Evolutionary conservation across 768 basidiomycete genomes (phyloP), one percentile per base, ranked within the genome.

Genomic region (Solioccasus polychromus): DNA sequence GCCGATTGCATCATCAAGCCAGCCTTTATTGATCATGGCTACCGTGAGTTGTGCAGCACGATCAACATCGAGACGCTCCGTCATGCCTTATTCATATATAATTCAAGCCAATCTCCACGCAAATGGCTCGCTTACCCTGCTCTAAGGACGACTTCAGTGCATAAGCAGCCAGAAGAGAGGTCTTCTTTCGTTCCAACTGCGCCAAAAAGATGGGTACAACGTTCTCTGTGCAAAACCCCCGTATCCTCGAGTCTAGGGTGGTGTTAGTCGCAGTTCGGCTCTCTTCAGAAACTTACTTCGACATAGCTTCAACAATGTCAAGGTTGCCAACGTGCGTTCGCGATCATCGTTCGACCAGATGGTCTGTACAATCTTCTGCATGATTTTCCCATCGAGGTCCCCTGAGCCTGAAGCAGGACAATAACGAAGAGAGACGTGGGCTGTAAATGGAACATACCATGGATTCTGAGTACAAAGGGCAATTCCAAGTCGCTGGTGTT

Each of bases 1-100:
- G 11, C 51, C 51, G 1, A 52, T 10, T 15, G 48, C 47, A n/a
- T 50, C 47, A 7, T 52, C 47, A 35, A 52, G 50, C 43, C 51
- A 52, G 35, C 43, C 30, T 18, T 52, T 52, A n/a, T 50, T 22
- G n/a, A 52, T 3, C 51, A 52, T 45, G 14, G 9, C 3, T 14
- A 42, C 4, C 26, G 45, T n/a, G 5, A 14, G 15, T 2, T 15
- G 4, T 18, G 37, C 37, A 7, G 24, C 40, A 30, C 17, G 28
- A n/a, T 11, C 2, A 10, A 35, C 18, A 22, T 41, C n/a, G 12
- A 3, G 17, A 1, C 7, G 15, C 5, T 12, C 26, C 41, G 18
- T 14, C 32, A 42, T 35, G 5, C 23, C 44, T 49, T 15, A 15
- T 31, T 8, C n/a, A 31, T 31, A 15, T 12, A 15, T 15, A 9